Percentiles rank a stretch among this genome's conserved stretches.
phyloP scores from a whole-genome alignment of 352 stramenopile genomes.

The Pythium sp. region DNA sequence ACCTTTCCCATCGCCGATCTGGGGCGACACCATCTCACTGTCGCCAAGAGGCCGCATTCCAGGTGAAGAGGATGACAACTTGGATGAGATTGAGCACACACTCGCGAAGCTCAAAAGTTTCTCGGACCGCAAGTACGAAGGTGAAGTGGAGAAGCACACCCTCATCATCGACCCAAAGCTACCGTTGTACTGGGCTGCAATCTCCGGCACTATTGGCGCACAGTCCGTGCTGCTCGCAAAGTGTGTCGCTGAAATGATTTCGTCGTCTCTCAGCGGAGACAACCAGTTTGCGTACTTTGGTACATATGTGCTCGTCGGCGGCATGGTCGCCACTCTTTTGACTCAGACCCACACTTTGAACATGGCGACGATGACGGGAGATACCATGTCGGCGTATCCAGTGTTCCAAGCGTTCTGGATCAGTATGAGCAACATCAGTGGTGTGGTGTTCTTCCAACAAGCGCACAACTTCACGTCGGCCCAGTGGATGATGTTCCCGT shows the following conservation, averaged over 20 bases:
- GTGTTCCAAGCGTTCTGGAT: slow-evolving; percentile 90
- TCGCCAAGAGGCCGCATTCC: slow-evolving; percentile 34
- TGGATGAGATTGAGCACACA: slow-evolving; percentile 50
- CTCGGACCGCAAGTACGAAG: slow-evolving; percentile 46
- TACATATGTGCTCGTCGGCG: slow-evolving; percentile 75
- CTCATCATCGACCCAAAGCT: slow-evolving; percentile 85
- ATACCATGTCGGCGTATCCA: slow-evolving; percentile 85
- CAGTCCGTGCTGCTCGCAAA: slow-evolving; percentile 84
- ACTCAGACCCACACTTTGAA: slow-evolving; percentile 87
- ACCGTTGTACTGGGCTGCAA: slow-evolving; percentile 84
- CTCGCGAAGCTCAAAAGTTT: slow-evolving; percentile 48
- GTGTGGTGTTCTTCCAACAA: slow-evolving; percentile 88
- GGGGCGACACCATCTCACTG: slow-evolving; percentile 45
- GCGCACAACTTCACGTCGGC: slow-evolving; percentile 74
- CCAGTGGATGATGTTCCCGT: slow-evolving; percentile 84
- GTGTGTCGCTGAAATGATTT: slow-evolving; percentile 85
- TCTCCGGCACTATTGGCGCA: slow-evolving; percentile 79
- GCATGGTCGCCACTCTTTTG: slow-evolving; percentile 71
- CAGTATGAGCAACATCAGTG: slow-evolving; percentile 85
- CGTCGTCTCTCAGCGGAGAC: slow-evolving; percentile 70
- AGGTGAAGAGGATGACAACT: slow-evolving; percentile 50
- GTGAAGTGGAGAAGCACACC: slow-evolving; percentile 80
- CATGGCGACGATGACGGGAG: slow-evolving; percentile 79
- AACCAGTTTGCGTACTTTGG: slow-evolving; percentile 87
- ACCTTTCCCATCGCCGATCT: slow-evolving; percentile 76